Base-by-base conservation (phyloP, 768 basidiomycete species). In the Psilocybe sp. region DNA sequence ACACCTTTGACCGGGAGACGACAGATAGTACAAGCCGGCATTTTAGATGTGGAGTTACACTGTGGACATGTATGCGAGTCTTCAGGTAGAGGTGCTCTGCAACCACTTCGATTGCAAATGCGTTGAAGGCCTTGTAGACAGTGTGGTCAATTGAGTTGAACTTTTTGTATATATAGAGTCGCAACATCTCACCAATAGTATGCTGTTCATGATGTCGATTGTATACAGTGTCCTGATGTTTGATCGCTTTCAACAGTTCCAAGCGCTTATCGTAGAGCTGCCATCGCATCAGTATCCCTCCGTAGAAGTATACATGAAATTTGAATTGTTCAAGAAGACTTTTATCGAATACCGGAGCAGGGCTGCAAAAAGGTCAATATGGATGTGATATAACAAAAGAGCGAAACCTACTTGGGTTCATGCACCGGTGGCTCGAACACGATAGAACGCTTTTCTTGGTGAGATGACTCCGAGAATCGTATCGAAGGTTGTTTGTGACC, bases 221-320 rank as follows among this genome's bases (percentile, higher is more conserved):
- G 52, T 44, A 43, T 10, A 54, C 39, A n/a, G 52, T 45, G n/a
- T 55, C 48, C 15, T 62, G 60, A 33, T 59, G 64, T 53, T 72
- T 73, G 16, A 85, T 75, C n/a, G 79, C 73, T 54, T 89, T 89
- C 49, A 92, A 67, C 1, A 93, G 73, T 55, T 91, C 89, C 14
- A 84, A 66, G 2, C 91, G 80, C 61, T 90, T 87, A 36, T 81
- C 74, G 56, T 79, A 70, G 46, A 91, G 63, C 53, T 81, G 69
- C 92, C 92, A 94, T 39, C 83, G 70, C 55, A 82, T 81, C 18
- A 94, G 70, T 54, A 87, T 69, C 49, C 93, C 89, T 5, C 87
- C 86, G 60, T 93, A 94, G 1, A 75, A 73, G 38, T 82, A 67
- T 16, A 92, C 72, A 63, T 93, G 89, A 28, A 64, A 53, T 45